A percentile compares a stretch with the other conserved stretches of the same genome.
These are phyloP conservation scores for Arachis stenosperma DNA, from an alignment of 306 rosid genomes.

Conservation along the genomic window DNA sequence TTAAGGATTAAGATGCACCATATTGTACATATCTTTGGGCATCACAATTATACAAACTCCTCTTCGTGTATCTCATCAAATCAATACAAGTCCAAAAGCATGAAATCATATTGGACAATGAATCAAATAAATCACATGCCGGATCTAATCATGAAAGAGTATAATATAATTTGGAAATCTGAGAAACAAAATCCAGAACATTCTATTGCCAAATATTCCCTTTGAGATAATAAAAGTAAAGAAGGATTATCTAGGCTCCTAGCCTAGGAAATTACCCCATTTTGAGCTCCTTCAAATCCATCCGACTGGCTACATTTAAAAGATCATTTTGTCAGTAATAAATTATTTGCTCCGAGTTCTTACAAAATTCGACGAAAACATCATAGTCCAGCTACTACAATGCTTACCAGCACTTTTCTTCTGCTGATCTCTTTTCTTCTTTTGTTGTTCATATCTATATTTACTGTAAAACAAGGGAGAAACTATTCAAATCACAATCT, in stretches of 20 bases:
- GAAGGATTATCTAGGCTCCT: constrained; percentile 23
- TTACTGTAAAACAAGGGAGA: constrained; percentile 67
- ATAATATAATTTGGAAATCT: constrained; percentile 16
- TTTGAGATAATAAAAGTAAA: constrained; percentile 23
- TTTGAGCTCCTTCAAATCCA: constrained; percentile 98
- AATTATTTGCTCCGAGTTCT: constrained; percentile 38
- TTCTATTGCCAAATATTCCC: constrained; percentile 16
- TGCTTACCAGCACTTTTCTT: constrained; percentile 96
- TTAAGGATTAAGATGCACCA: constrained; percentile 20
- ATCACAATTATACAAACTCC: constrained; percentile 33
- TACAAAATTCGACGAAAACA: constrained; percentile 44
- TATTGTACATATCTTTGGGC: constrained; percentile 22
- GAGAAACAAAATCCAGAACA: constrained; percentile 27
- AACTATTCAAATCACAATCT: constrained; percentile 34
- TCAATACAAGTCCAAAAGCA: constrained; percentile 23
- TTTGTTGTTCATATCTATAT: constrained; percentile 84
- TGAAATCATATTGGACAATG: constrained; percentile 7
- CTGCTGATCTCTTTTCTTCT: constrained; percentile 93
- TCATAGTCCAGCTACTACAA: constrained; percentile 40
- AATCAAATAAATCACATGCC: background rate
- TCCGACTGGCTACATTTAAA: constrained; percentile 82
- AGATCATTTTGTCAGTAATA: constrained; percentile 56
- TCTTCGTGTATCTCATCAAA: constrained; percentile 16
- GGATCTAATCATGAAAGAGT: constrained; percentile 22
- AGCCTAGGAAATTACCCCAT: constrained; percentile 80